These are phyloP conservation scores for Acanthamoeba lenticulata DNA, from an alignment of 208 protist genomes.

Conservation along the genomic window DNA sequence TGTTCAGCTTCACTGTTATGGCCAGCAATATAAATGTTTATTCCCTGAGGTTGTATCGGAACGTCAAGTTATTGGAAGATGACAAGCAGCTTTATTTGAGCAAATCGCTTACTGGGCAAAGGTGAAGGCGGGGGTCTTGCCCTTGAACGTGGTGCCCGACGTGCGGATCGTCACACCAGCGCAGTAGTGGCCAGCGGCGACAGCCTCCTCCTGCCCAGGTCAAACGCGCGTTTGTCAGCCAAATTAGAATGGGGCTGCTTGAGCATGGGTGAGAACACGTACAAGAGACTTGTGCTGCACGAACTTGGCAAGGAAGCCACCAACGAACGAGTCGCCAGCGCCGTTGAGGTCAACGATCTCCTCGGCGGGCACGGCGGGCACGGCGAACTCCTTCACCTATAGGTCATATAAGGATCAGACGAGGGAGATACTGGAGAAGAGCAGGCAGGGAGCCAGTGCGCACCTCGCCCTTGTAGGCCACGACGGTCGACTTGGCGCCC, in stretches of 20 bases:
- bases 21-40: too few species aligned
- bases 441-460: neutral
- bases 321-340: slow-evolving; percentile 98
- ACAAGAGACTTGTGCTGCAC: slow-evolving; percentile 30
- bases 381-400: slow-evolving; percentile 31
- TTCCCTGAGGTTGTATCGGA: too few species aligned
- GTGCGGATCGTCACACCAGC: slow-evolving; percentile 62
- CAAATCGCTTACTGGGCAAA: neutral
- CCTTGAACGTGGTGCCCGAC: slow-evolving; percentile 66
- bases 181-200: slow-evolving; percentile 66
- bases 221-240: neutral
- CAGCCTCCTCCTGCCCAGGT: slow-evolving; percentile 13
- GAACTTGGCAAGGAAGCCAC: slow-evolving; percentile 94
- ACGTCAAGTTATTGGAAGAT: too few species aligned
- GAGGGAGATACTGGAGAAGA: neutral
- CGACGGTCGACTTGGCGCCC: slow-evolving; percentile 91
- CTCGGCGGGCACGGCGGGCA: slow-evolving; percentile 84
- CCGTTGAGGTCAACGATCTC: slow-evolving; percentile 98
- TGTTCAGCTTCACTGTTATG: too few species aligned
- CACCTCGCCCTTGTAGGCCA: slow-evolving; percentile 82
- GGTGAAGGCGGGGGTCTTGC: slow-evolving; percentile 62
- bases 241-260: neutral
- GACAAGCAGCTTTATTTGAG: too few species aligned
- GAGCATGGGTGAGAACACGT: neutral
- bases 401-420: neutral